Evolutionary conservation across 768 basidiomycete genomes (phyloP).

Genomic region (Naganishia onofrii): DNA sequence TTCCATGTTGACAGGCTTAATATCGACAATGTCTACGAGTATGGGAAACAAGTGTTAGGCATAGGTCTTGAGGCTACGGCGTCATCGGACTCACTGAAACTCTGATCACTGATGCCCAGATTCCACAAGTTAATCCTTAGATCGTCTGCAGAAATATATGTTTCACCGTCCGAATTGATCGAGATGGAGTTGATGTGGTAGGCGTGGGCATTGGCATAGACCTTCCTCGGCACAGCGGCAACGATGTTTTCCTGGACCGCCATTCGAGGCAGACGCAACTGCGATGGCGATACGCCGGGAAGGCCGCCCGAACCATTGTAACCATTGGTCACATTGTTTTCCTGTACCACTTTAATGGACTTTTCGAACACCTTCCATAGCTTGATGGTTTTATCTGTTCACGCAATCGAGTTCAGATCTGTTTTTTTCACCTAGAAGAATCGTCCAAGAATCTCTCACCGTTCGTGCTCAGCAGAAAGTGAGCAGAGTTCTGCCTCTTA

Average conservation of each 20-base stretch:
- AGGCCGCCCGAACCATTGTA: slow-evolving; percentile 30
- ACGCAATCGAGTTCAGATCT: neutral
- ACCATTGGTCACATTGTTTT: slow-evolving; percentile 79
- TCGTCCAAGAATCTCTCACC: slow-evolving; percentile 59
- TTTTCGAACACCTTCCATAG: slow-evolving; percentile 99
- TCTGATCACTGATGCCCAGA: slow-evolving; percentile 94
- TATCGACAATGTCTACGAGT: slow-evolving; percentile 91
- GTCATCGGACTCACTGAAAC: slow-evolving; percentile 76
- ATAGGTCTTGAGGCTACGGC: neutral
- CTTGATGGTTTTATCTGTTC: slow-evolving; percentile 96
- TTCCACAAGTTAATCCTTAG: slow-evolving; percentile 98
- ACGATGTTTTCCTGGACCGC: slow-evolving; percentile 94
- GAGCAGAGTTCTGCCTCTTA: slow-evolving; percentile 93
- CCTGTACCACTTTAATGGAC: slow-evolving; percentile 87
- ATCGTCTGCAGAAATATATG: slow-evolving; percentile 99
- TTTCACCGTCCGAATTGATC: slow-evolving; percentile 98
- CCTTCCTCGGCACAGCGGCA: slow-evolving; percentile 95
- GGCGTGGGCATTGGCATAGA: slow-evolving; percentile 97
- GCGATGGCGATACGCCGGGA: slow-evolving; percentile 37
- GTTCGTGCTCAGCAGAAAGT: slow-evolving; percentile 95
- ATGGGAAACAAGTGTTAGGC: neutral
- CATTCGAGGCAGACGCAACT: slow-evolving; percentile 82
- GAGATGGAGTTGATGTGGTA: slow-evolving; percentile 99
- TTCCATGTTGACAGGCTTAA: slow-evolving; percentile 99
- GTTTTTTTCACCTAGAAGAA: neutral